Evolutionary conservation across 176 grass and related monocot species (phyloP), one percentile per base, ranked within the genome.

Genomic region (Hordeum marinum): DNA sequence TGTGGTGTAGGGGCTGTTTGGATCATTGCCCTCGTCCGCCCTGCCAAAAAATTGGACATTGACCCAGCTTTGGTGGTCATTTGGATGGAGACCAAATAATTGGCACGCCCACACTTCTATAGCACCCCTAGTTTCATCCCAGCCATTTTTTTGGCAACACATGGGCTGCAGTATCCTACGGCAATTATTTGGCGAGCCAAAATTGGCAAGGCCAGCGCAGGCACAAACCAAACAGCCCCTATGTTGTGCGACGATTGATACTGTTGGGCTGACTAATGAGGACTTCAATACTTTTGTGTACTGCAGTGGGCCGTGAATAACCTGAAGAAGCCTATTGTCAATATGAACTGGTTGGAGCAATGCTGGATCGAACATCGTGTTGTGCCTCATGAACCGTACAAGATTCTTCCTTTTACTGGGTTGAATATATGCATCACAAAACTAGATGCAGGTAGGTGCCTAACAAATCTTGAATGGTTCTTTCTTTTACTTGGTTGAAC

Each of bases 361-460:
- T 98, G 96, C 77, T 98, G 96, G 96, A 90, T 39, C 41, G 91
- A 98, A 83, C 96, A 98, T 86, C 91, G 93, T 59, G 80, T 98
- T 87, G 91, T 98, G 24, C 96, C 96, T 87, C 96, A 94, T 76
- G 96, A 98, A 81, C 83, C 93, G 42, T 90, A 95, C 83, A 93
- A 88, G 81, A 90, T 98, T 78, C 93, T 82, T 77, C 96, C 96
- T 82, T 98, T 98, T 81, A 81, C 81, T 94, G 96, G 96, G 26
- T 87, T 98, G 81, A 94, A 77, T 87, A 98, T 98, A 76, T 98
- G 91, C 37, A 79, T 98, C 62, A 95, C 96, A 55, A 95, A 83
- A 92, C 80, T 98, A 45, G 59, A 90, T 83, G 63, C 68, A 84
- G 96, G 96, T 94, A 79, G 63, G 72, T 77, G 73, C 76, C 41